phyloP scores from a whole-genome alignment of 2,329 filamentous ascomycete species.

The Atkinsonella texensis region DNA sequence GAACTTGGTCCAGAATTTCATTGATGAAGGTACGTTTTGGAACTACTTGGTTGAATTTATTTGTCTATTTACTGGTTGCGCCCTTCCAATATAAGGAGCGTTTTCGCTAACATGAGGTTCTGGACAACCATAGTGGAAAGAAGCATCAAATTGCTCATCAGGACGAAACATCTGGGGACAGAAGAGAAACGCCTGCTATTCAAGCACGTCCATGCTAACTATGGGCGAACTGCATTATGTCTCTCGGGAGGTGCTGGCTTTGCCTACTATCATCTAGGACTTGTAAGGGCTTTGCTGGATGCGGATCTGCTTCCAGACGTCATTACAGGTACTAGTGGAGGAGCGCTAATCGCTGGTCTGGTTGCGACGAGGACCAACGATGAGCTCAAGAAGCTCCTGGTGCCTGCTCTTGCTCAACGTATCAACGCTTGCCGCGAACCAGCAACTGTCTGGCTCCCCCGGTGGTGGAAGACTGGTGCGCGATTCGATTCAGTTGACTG shows the following conservation, averaged over 20 bases:
- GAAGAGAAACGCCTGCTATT: constrained; percentile 74
- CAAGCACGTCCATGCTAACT: constrained; percentile 82
- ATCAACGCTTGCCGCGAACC: constrained; percentile 80
- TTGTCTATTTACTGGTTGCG: background rate
- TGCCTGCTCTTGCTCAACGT: constrained; percentile 72
- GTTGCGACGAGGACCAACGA: constrained; percentile 85
- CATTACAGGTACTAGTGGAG: constrained; percentile 92
- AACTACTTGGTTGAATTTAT: too few species aligned
- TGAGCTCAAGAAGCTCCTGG: constrained; percentile 72
- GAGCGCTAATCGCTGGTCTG: constrained; percentile 77
- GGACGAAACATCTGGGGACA: constrained; percentile 51
- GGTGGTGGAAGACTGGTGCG: constrained; percentile 89
- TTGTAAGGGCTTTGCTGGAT: constrained; percentile 80
- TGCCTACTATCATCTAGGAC: constrained; percentile 93
- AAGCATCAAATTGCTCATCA: constrained; percentile 53
- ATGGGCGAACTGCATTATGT: constrained; percentile 83
- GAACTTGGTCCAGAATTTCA: constrained; percentile 75
- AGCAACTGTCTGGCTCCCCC: constrained; percentile 60
- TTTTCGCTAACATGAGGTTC: background rate
- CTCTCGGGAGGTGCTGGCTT: constrained; percentile 89
- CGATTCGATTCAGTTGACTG: constrained; percentile 90
- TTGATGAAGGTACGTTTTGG: constrained; percentile 57
- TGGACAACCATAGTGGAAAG: constrained; percentile 40
- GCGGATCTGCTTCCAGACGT: constrained; percentile 79
- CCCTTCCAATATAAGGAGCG: too few species aligned